Evolutionary conservation across 768 basidiomycete species (phyloP).

Genomic region (Russula lepida): DNA sequence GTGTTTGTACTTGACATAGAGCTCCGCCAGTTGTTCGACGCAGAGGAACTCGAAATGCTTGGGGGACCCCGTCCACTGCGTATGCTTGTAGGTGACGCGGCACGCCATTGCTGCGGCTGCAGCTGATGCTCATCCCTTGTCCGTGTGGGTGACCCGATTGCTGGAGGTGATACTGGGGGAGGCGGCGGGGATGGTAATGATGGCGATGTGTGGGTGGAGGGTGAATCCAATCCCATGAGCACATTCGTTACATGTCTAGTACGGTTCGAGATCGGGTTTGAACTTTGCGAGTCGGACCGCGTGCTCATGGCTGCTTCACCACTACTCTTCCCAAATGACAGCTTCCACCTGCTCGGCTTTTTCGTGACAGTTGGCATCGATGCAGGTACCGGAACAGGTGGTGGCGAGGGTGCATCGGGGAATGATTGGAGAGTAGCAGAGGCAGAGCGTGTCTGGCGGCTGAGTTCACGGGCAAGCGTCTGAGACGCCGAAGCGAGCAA

Average conservation of each 20-base stretch:
- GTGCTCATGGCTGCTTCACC: conserved; percentile 9
- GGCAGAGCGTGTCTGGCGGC: conserved; percentile 37
- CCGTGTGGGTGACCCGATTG: neutral
- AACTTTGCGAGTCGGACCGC: conserved; percentile 11
- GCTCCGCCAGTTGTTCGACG: conserved; percentile 70
- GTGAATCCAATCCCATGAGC: conserved; percentile 60
- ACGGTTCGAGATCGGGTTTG: conserved; percentile 24
- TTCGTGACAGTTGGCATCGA: conserved; percentile 34
- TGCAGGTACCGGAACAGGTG: conserved; percentile 34
- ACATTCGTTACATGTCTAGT: conserved; percentile 71
- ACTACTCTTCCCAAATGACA: conserved; percentile 59
- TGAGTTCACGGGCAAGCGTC: conserved; percentile 76
- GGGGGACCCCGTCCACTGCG: conserved; percentile 45
- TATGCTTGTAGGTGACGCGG: conserved; percentile 46
- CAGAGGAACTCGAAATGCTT: conserved; percentile 54
- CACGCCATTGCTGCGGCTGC: conserved; percentile 19
- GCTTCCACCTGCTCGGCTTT: conserved; percentile 84
- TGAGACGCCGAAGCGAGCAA: conserved; percentile 77
- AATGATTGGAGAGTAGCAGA: conserved; percentile 13
- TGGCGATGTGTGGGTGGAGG: conserved; percentile 23
- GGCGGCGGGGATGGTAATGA: neutral
- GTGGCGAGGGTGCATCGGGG: conserved; percentile 26
- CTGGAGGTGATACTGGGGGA: neutral
- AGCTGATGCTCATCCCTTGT: neutral
- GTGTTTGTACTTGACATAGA: conserved; percentile 66